Evolutionary conservation across 2,329 filamentous ascomycete species (phyloP), one percentile per base, ranked within the genome.

Genomic region (Microascus cirrosus): DNA sequence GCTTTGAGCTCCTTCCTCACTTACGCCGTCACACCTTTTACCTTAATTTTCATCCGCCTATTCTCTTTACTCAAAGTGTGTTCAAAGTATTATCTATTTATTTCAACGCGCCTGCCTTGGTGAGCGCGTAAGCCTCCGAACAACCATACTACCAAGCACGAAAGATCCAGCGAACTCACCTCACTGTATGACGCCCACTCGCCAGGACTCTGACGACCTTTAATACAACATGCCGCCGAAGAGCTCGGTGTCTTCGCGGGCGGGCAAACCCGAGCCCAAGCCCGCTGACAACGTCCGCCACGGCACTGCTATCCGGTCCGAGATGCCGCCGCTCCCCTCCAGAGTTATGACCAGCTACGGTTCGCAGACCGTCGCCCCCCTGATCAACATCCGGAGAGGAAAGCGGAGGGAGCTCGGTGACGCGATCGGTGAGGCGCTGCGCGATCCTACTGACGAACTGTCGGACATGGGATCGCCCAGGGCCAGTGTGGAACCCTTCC

Each of bases 291-390:
- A 36, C 42, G 20, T 18, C 22, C 22, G 54, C 34, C 25, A 32
- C 7, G 34, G 20, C 24, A 60, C 62, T 51, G 64, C 63, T 54
- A 60, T 65, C 28, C 57, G 53, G 11, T 55, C 61, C 15, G 58
- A 62, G 20, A 60, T 65, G 15, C 64, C 63, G 24, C 61, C 62
- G 15, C 42, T 66, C 35, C 58, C 63, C 18, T 56, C 64, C 7
- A 59, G 64, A 18, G 57, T 62, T 32, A 61, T 60, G 56, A 65
- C 62, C 11, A 63, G 60, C 3, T 66, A 66, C 50, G 64, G 64
- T 42, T 63, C 63, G 12, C 59, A 63, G n/a, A 60, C 62, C 18
- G 57, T 57, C 42, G 59, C 59, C 15, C 58, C 56, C 50, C 59
- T 65, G n/a, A 61, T 61, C 25, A 64, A 65, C 52, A 60, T 60